A percentile compares a stretch with the other conserved stretches of the same genome.
Evolutionary conservation across 208 protist species (phyloP).

Genomic region (Balamuthia mandrillaris): DNA sequence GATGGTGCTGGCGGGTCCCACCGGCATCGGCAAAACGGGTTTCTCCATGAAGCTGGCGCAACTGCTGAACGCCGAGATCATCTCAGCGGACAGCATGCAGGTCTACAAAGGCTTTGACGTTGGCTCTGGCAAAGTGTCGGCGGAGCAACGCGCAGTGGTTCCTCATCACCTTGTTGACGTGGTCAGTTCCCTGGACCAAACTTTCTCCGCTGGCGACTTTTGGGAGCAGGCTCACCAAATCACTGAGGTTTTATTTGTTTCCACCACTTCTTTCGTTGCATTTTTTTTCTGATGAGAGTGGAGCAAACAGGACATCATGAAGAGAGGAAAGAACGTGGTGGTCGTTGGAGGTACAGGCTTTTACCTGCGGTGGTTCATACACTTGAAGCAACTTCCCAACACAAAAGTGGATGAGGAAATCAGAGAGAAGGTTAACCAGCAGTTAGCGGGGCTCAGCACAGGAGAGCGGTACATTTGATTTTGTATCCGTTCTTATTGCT

Average conservation of each 20-base stretch:
- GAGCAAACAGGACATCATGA: background rate
- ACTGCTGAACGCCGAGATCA: constrained; percentile 32
- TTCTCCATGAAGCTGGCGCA: constrained; percentile 24
- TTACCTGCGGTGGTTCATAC: constrained; percentile 1
- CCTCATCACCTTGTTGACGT: constrained; percentile 43
- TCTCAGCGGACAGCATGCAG: constrained; percentile 46
- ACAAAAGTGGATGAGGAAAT: background rate
- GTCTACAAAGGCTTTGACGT: constrained; percentile 48
- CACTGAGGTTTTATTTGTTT: background rate
- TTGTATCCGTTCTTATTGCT: no score
- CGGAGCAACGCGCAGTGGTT: background rate
- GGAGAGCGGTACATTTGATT: no score
- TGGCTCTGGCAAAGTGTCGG: constrained; percentile 34
- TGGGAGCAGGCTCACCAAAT: background rate
- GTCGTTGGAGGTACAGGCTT: background rate
- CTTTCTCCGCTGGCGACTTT: background rate
- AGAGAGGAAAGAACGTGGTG: background rate
- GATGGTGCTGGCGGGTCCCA: constrained; percentile 31
- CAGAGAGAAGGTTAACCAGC: background rate
- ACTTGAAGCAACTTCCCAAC: background rate
- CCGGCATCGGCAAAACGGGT: constrained; percentile 36
- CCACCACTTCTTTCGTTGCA: background rate
- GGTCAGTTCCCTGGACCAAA: background rate
- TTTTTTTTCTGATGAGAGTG: background rate
- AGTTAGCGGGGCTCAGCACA: no score